These are phyloP conservation scores for Fusarium phyllophilum DNA, from an alignment of 2,329 filamentous ascomycete genomes.

Conservation along the genomic window DNA sequence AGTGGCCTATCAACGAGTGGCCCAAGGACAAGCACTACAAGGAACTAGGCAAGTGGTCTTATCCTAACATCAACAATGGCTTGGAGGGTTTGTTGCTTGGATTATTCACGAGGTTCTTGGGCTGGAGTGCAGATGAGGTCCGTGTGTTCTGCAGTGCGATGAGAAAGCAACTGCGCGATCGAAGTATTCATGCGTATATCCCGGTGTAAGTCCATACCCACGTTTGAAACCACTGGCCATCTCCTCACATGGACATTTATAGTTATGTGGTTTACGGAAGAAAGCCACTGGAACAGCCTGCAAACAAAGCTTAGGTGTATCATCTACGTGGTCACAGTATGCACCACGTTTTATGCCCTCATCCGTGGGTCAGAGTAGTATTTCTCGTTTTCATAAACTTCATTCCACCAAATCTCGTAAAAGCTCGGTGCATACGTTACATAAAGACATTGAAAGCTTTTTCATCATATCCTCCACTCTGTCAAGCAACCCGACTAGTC, in stretches of 20 bases:
- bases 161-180: conserved; percentile 15
- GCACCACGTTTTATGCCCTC: background rate
- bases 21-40: conserved; percentile 25
- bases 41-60: conserved; percentile 14
- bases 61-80: conserved; percentile 16
- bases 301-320: background rate
- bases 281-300: background rate
- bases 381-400: background rate
- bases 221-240: fast-evolving
- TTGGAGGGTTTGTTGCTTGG: conserved; percentile 9
- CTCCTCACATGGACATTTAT: fast-evolving
- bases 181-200: conserved; percentile 21
- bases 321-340: background rate
- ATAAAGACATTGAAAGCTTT: background rate
- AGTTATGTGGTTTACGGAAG: conserved; percentile 11
- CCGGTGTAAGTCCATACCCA: background rate
- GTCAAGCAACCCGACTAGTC: background rate
- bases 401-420: background rate
- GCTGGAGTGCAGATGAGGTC: conserved; percentile 15
- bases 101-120: conserved; percentile 13
- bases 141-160: conserved; percentile 13
- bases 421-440: background rate
- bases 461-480: fast-evolving
- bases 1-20: conserved; percentile 23
- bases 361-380: background rate